Percentiles rank a stretch among this genome's conserved stretches.
phyloP scores from a whole-genome alignment of 2,329 filamentous ascomycete genomes.

The Rugonectria rugulosa region DNA sequence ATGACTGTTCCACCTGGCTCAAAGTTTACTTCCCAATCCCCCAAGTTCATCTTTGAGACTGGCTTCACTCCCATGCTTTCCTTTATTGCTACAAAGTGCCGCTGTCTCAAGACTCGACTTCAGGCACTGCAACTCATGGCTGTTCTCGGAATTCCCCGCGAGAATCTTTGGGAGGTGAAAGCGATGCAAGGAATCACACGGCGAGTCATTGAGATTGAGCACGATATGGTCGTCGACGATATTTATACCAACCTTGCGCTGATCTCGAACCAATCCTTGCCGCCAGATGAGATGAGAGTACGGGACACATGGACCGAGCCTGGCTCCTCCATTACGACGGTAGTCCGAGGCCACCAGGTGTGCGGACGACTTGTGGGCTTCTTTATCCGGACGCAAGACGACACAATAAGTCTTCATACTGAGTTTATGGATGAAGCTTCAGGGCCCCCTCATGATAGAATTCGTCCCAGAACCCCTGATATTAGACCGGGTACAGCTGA shows the following conservation, averaged over 20 bases:
- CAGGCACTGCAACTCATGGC: background rate
- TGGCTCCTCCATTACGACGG: background rate
- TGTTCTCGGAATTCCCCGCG: background rate
- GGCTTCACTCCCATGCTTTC: constrained; percentile 3
- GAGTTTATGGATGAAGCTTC: background rate
- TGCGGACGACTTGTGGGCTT: background rate
- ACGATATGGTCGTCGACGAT: background rate
- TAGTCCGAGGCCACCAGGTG: background rate
- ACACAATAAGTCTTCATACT: background rate
- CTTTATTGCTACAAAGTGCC: background rate
- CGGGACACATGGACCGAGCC: constrained; percentile 5
- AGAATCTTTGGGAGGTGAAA: constrained; percentile 5
- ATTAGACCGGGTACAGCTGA: too few relatives aligned
- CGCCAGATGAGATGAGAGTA: background rate
- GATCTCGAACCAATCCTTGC: background rate
- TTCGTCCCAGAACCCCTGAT: background rate
- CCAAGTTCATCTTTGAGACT: constrained; percentile 10
- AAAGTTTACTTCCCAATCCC: background rate
- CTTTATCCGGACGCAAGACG: background rate
- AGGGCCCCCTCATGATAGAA: background rate
- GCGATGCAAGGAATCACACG: background rate
- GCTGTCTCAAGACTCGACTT: background rate
- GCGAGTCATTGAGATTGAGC: constrained; percentile 1
- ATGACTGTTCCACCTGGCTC: background rate
- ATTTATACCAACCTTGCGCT: background rate